Base-by-base conservation (phyloP, 805 yeast species). In the Cyberlindnera petersonii region DNA sequence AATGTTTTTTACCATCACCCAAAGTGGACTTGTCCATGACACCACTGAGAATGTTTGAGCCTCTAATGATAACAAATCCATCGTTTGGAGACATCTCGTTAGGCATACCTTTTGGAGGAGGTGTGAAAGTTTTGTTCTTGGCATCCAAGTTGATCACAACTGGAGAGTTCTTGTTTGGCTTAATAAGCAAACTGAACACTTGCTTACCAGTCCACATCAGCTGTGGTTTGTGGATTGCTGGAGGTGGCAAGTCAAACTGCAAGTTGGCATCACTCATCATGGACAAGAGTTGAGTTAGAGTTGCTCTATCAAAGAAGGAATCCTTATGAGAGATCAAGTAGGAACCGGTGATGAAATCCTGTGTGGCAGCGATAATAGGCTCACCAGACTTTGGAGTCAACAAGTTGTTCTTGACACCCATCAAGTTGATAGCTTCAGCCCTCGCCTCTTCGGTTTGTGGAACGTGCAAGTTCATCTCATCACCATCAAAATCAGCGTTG, bases 401-500 rank as follows among this genome's bases (percentile, higher is more conserved):
- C 47, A 93, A 69, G 59, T 93, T 93, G 58, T 89, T 85, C 55
- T 93, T 93, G 29, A 93, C 98, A 39, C 98, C 98, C 99, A 93
- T 93, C 57, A 93, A 72, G 56, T 85, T 86, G 64, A 91, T 87
- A n/a, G 98, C 98, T 63, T 93, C 99, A 1, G 98, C 95, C 49
- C 98, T 71, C 1, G 98, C 98, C 64, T 93, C 98, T 65, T 93
- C 98, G 2, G 98, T 93, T 63, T 93, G 99, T 2, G 98, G 98
- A 32, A 93, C 98, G 60, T 93, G 98, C 58, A 93, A 71, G 63
- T 93, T 93, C 98, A 93, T 93, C 64, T 93, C 98, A 66, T 93
- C 98, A 65, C 98, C 98, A 64, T 93, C 98, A 60, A 93, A 93
- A 75, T 93, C 99, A 27, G 99, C 99, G 62, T 94, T 94, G 66